Percentiles rank a stretch among this genome's conserved stretches.
Conservation (phyloP, 192 early-diverging fungal genomes). For the Kickxella alabastrina region DNA sequence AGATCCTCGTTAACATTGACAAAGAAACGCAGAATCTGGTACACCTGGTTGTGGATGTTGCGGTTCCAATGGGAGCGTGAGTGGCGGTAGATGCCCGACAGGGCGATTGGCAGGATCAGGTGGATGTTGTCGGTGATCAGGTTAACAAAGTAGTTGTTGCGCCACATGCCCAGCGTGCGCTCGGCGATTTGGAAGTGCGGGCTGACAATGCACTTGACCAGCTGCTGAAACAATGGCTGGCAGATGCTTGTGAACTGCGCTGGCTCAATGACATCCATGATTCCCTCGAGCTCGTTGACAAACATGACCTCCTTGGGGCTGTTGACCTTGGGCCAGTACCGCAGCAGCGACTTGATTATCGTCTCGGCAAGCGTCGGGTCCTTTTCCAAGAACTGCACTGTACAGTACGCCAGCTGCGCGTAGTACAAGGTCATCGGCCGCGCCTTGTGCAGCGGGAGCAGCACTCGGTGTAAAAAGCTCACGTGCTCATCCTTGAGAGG, state of each 20-base stretch:
- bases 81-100: slow-evolving; percentile 88
- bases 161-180: slow-evolving; percentile 97
- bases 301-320: slow-evolving; percentile 99
- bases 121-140: slow-evolving; percentile 91
- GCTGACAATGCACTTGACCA: slow-evolving; percentile 89
- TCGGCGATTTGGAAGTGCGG: slow-evolving; percentile 99
- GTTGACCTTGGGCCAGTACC: slow-evolving; percentile 99
- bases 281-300: slow-evolving; percentile 96
- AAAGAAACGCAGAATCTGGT: slow-evolving; percentile 95
- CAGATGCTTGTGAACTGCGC: slow-evolving; percentile 88
- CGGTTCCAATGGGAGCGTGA: slow-evolving; percentile 98
- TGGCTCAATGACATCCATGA: slow-evolving; percentile 92
- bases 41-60: slow-evolving; percentile 96
- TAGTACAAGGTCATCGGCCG: slow-evolving; percentile 93
- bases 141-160: slow-evolving; percentile 97
- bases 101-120: slow-evolving; percentile 92
- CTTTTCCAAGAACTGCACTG: slow-evolving; percentile 98
- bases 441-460: slow-evolving; percentile 95
- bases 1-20: slow-evolving; percentile 94
- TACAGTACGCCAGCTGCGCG: slow-evolving; percentile 96
- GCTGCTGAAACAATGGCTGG: slow-evolving; percentile 87
- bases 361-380: slow-evolving; percentile 89
- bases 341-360: slow-evolving; percentile 82
- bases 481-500: slow-evolving; percentile 99
- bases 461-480: slow-evolving; percentile 86